Evolutionary conservation across 352 stramenopile species (phyloP).

Genomic region (Globisporangium cystogenes): DNA sequence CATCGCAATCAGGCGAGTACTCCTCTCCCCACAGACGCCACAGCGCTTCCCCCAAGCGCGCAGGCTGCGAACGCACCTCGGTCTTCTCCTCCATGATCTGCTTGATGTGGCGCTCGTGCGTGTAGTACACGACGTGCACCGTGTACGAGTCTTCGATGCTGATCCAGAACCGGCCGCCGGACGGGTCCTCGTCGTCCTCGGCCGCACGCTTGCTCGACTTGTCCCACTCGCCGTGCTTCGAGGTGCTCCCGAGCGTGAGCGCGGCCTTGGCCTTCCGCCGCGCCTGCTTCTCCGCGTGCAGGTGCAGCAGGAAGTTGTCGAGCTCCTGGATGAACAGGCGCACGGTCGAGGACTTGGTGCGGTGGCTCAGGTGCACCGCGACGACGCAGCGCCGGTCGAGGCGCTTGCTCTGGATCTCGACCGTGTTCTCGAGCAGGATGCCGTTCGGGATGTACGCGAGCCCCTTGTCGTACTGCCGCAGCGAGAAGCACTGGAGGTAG

Average conservation of each 20-base stretch:
- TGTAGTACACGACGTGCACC: conserved; percentile 75
- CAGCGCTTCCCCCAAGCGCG: not conserved
- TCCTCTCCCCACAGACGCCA: no score
- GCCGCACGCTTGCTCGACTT: conserved; percentile 29
- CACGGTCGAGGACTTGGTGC: conserved; percentile 36
- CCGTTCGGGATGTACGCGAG: conserved; percentile 80
- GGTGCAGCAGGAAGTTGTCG: conserved; percentile 43
- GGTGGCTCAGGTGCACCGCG: conserved; percentile 50
- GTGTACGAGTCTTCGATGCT: conserved; percentile 59
- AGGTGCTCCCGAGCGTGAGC: conserved; percentile 42
- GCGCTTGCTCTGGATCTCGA: conserved; percentile 67
- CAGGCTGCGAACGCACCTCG: conserved; percentile 25
- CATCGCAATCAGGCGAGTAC: no score
- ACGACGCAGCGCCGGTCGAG: conserved; percentile 51
- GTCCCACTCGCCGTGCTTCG: conserved; percentile 32
- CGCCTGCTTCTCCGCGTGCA: conserved; percentile 22
- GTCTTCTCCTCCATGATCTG: conserved; percentile 62
- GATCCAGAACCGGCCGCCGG: conserved; percentile 59
- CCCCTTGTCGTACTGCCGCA: conserved; percentile 79
- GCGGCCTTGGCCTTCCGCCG: conserved; percentile 27
- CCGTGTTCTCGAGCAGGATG: conserved; percentile 64
- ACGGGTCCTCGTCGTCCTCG: conserved; percentile 21
- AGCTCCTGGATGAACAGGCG: conserved; percentile 72
- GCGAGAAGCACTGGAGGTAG: conserved; percentile 75
- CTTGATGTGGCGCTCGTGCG: conserved; percentile 60